Conservation (phyloP, 1,139 yeast genomes). For the Debaryomyces fabryi region DNA sequence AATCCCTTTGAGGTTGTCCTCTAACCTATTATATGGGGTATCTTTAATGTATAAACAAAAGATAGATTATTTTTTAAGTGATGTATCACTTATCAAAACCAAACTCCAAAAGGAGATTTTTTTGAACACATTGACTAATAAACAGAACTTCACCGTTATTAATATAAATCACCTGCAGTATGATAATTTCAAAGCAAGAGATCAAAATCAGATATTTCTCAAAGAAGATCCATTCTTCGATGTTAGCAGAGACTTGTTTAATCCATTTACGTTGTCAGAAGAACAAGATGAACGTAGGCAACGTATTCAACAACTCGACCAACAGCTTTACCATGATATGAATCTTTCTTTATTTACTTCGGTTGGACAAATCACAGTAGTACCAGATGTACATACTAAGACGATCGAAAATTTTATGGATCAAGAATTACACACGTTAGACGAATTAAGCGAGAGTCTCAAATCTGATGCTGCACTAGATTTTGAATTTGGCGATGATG, state of each 20-base stretch:
- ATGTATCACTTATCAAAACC: conserved; percentile 29
- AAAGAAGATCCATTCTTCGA: conserved; percentile 47
- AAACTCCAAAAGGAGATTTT: conserved; percentile 26
- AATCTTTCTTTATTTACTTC: conserved; percentile 2
- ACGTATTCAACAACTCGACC: conserved; percentile 18
- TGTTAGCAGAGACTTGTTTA: conserved; percentile 33
- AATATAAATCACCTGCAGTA: conserved; percentile 1
- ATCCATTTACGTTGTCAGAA: conserved; percentile 14
- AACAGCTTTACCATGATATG: conserved; percentile 12
- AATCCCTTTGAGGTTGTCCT: conserved; percentile 46
- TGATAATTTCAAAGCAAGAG: conserved; percentile 3
- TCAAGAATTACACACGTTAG: conserved; percentile 13
- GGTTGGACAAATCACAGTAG: neutral
- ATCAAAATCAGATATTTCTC: conserved; percentile 20
- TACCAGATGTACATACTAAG: conserved; percentile 8
- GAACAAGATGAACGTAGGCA: conserved; percentile 17
- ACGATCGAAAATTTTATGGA: conserved; percentile 17
- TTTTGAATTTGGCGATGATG: conserved; percentile 21
- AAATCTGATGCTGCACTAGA: conserved; percentile 9
- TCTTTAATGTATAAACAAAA: conserved; percentile 57
- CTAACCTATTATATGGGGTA: conserved; percentile 59
- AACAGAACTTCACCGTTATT: conserved; percentile 7
- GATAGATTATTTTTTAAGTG: conserved; percentile 46
- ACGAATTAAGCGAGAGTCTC: conserved; percentile 9
- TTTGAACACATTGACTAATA: conserved; percentile 10